These are phyloP conservation scores for Fomitopsis palustris DNA, from an alignment of 1,284 basidiomycete genomes.

Conservation along the genomic window DNA sequence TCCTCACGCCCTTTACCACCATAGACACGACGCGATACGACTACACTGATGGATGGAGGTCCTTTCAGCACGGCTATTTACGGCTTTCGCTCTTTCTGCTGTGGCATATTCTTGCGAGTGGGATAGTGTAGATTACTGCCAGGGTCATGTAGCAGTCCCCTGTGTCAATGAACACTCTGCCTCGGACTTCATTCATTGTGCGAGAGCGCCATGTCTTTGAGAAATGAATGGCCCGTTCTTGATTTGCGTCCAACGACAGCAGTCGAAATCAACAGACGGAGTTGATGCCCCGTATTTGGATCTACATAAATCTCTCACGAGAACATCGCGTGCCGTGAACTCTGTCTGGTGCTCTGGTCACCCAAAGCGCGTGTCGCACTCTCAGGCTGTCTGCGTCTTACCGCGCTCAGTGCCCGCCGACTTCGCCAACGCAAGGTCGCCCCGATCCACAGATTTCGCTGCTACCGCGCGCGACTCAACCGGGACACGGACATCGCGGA, in stretches of 20 bases:
- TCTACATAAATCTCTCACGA: neutral
- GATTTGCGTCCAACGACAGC: too few relatives aligned
- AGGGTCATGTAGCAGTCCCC: slow-evolving; percentile 9
- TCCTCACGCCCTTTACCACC: neutral
- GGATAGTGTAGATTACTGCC: slow-evolving; percentile 19
- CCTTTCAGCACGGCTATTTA: slow-evolving; percentile 22
- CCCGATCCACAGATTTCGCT: too few relatives aligned
- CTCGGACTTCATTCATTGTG: neutral
- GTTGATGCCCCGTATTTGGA: neutral
- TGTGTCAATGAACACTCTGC: slow-evolving; percentile 9
- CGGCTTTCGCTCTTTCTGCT: slow-evolving; percentile 14
- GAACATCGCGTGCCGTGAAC: neutral
- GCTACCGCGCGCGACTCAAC: neutral
- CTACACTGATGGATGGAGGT: slow-evolving; percentile 23
- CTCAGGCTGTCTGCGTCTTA: neutral
- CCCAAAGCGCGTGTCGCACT: neutral
- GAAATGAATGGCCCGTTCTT: too few relatives aligned
- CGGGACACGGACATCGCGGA: neutral
- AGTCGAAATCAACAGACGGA: too few relatives aligned
- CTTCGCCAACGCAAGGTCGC: too few relatives aligned
- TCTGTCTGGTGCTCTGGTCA: neutral
- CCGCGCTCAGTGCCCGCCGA: too few relatives aligned
- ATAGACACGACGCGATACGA: slow-evolving; percentile 6
- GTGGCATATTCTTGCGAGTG: slow-evolving; percentile 16
- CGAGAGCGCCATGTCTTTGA: too few relatives aligned